A percentile compares a stretch with the other conserved stretches of the same genome.
Conservation (phyloP, 2,329 filamentous ascomycete species). For the Arthroderma sp. region DNA sequence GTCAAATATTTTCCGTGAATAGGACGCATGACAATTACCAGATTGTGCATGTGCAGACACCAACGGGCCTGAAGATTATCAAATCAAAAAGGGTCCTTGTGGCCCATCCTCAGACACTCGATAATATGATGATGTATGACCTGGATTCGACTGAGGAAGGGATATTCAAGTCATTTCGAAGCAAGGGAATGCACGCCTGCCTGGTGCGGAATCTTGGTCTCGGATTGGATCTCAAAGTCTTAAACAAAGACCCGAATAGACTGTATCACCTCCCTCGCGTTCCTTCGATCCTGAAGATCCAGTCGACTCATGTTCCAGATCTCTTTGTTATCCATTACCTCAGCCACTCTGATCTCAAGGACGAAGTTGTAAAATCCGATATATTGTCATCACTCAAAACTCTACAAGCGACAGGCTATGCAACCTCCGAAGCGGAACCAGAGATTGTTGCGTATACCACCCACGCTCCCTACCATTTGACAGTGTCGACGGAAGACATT, state of each 20-base stretch:
- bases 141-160: constrained; percentile 19
- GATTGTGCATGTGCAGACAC: constrained; percentile 19
- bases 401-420: constrained; percentile 2
- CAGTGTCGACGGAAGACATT: constrained; percentile 21
- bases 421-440: neutral
- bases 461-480: constrained; percentile 24
- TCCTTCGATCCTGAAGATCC: constrained; percentile 16
- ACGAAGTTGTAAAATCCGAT: constrained; percentile 15
- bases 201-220: constrained; percentile 24
- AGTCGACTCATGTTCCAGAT: constrained; percentile 7
- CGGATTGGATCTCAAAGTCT: constrained; percentile 11
- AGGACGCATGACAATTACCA: constrained; percentile 1
- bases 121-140: constrained; percentile 24
- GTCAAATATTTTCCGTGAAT: constrained; percentile 8
- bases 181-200: constrained; percentile 21
- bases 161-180: constrained; percentile 25
- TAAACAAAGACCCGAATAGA: constrained; percentile 14
- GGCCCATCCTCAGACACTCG: constrained; percentile 26
- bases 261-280: constrained; percentile 17
- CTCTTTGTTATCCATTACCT: constrained; percentile 4
- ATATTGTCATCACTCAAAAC: constrained; percentile 15
- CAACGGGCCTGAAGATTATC: constrained; percentile 20
- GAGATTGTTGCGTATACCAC: constrained; percentile 19
- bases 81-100: constrained; percentile 28
- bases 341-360: constrained; percentile 7